Evolutionary conservation across 164 flowering plant species (phyloP).

Genomic region (Umbellularia californica): DNA sequence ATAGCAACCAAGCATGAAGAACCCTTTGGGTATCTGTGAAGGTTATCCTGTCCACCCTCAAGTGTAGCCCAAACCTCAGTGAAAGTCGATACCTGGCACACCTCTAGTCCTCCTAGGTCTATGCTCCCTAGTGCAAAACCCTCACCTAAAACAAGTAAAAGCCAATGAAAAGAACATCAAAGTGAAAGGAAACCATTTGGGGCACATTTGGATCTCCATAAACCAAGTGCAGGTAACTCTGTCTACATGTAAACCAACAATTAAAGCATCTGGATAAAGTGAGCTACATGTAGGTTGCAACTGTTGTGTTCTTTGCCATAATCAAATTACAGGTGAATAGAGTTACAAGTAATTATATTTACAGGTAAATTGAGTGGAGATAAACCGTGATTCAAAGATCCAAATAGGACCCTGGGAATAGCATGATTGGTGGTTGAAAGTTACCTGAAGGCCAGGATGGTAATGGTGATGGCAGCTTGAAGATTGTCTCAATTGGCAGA

Average conservation of each 20-base stretch:
- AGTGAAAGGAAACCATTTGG: neutral
- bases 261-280: neutral
- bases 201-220: neutral
- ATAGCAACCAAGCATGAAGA: constrained; percentile 63
- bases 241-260: neutral
- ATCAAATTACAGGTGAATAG: no score
- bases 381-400: no score
- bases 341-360: no score
- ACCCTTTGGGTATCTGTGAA: constrained; percentile 49
- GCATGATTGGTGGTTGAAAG: neutral
- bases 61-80: constrained; percentile 59
- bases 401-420: no score
- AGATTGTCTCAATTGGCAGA: constrained; percentile 35
- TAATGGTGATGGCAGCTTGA: constrained; percentile 54
- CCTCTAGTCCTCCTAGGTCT: constrained; percentile 62
- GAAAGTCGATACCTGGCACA: constrained; percentile 46
- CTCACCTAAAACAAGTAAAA: constrained; percentile 28
- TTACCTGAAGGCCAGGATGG: constrained; percentile 53
- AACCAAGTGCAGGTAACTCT: neutral
- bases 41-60: constrained; percentile 69
- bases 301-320: neutral
- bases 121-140: constrained; percentile 69
- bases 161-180: no score
- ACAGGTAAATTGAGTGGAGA: no score
- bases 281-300: neutral